Conservation (phyloP, 768 basidiomycete genomes). For the Galerina sulciceps region DNA sequence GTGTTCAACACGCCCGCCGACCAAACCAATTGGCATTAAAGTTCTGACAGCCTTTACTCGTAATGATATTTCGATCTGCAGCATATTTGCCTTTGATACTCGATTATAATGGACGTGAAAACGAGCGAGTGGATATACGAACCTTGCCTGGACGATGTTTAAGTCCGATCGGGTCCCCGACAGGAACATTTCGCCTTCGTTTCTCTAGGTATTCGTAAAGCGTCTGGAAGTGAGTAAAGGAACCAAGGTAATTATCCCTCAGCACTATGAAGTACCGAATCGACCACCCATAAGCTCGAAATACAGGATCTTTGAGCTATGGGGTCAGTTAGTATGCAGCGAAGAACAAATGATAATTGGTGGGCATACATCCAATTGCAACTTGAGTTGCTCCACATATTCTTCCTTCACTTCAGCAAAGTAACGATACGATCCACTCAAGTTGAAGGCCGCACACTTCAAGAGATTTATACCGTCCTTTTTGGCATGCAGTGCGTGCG, state of each 20-base stretch:
- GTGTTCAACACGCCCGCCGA: slow-evolving; percentile 54
- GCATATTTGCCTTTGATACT: slow-evolving; percentile 68
- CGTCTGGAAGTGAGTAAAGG: slow-evolving; percentile 92
- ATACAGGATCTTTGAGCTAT: slow-evolving; percentile 45
- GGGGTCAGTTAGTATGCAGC: background rate
- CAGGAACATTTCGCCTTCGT: slow-evolving; percentile 54
- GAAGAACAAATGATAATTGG: background rate
- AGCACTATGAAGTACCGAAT: slow-evolving; percentile 87
- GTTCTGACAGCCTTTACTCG: slow-evolving; percentile 56
- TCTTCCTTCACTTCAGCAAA: slow-evolving; percentile 68
- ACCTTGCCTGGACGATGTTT: slow-evolving; percentile 86
- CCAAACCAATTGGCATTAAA: slow-evolving; percentile 68
- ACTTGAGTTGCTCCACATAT: slow-evolving; percentile 76
- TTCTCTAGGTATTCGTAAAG: slow-evolving; percentile 84
- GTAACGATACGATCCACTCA: slow-evolving; percentile 78
- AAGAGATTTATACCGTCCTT: slow-evolving; percentile 66
- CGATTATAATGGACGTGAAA: background rate
- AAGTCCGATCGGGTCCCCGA: slow-evolving; percentile 81
- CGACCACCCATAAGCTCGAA: slow-evolving; percentile 85
- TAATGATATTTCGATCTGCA: slow-evolving; percentile 73
- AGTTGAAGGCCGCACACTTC: slow-evolving; percentile 53
- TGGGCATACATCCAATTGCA: slow-evolving; percentile 62
- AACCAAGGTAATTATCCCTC: slow-evolving; percentile 93
- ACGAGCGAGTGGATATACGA: slow-evolving; percentile 17
- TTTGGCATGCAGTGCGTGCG: slow-evolving; percentile 70